These are phyloP conservation scores for Brassica cretica DNA, from an alignment of 345 rosid genomes.

Conservation along the genomic window DNA sequence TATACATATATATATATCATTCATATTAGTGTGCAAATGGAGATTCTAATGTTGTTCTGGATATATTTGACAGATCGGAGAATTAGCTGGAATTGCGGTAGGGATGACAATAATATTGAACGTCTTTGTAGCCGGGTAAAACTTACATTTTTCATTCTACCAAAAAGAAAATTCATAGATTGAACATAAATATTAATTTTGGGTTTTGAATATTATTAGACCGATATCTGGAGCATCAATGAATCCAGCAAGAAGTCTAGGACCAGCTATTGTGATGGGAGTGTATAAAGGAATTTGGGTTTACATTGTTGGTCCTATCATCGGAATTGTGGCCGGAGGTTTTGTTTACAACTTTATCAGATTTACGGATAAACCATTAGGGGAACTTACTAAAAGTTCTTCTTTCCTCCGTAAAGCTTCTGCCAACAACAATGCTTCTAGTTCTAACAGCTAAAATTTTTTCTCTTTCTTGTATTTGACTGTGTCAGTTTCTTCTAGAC, in stretches of 20 bases:
- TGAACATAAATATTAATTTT: neutral
- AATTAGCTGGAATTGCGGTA: conserved; percentile 52
- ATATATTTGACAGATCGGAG: conserved; percentile 38
- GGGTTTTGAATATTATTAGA: conserved; percentile 36
- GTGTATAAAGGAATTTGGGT: conserved; percentile 60
- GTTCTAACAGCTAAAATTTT: conserved; percentile 2
- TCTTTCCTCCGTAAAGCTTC: conserved; percentile 30
- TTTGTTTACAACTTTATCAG: conserved; percentile 57
- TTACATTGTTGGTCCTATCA: conserved; percentile 54
- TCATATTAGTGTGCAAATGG: neutral
- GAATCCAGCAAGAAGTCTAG: conserved; percentile 86
- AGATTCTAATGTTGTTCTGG: neutral
- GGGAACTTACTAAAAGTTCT: conserved; percentile 45
- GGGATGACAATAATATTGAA: conserved; percentile 65
- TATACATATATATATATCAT: neutral
- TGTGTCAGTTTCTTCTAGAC: neutral
- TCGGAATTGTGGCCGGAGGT: conserved; percentile 58
- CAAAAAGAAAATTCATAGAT: neutral
- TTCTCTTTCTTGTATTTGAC: neutral
- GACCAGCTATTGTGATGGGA: conserved; percentile 65
- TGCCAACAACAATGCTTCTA: neutral
- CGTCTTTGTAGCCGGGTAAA: conserved; percentile 58
- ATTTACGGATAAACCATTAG: conserved; percentile 51
- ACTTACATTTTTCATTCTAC: neutral
- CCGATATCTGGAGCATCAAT: conserved; percentile 76